Percentiles rank a stretch among this genome's conserved stretches.
phyloP scores from a whole-genome alignment of 805 yeast species.

The Metschnikowia shivogae region DNA sequence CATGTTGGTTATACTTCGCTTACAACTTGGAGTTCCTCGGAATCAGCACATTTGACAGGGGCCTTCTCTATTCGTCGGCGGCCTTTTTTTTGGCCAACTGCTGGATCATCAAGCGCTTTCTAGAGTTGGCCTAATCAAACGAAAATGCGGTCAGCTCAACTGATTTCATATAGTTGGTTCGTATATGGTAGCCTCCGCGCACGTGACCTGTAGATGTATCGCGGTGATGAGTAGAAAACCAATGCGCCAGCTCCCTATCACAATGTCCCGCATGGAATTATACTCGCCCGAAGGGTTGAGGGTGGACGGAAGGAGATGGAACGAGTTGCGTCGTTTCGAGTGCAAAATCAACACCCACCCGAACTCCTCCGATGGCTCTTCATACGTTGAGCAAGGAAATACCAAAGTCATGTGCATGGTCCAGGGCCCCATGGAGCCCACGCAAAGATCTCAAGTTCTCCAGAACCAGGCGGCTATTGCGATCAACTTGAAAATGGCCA shows the following conservation, averaged over 20 bases:
- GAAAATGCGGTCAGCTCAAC: neutral
- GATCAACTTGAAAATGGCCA: conserved; percentile 68
- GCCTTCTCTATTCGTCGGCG: conserved; percentile 51
- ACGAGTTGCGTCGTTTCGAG: conserved; percentile 78
- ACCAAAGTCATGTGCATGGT: conserved; percentile 83
- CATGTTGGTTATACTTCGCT: conserved; percentile 72
- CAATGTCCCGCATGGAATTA: conserved; percentile 68
- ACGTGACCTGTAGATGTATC: conserved; percentile 6
- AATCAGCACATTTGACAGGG: conserved; percentile 54
- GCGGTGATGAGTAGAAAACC: conserved; percentile 5
- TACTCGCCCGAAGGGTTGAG: conserved; percentile 95
- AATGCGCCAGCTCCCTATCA: neutral
- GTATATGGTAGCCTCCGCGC: neutral
- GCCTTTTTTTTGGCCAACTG: conserved; percentile 60
- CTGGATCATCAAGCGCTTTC: conserved; percentile 54
- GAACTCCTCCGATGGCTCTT: conserved; percentile 83
- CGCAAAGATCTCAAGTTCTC: conserved; percentile 47
- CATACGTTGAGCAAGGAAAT: conserved; percentile 88
- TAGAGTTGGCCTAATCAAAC: conserved; percentile 24
- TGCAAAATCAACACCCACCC: conserved; percentile 88
- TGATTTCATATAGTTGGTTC: neutral
- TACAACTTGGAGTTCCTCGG: conserved; percentile 82
- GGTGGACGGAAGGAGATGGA: conserved; percentile 92
- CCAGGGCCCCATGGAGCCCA: conserved; percentile 87
- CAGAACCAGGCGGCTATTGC: conserved; percentile 53